These are phyloP conservation scores for Plasmopara muralis DNA, from an alignment of 352 stramenopile genomes.

Conservation along the genomic window DNA sequence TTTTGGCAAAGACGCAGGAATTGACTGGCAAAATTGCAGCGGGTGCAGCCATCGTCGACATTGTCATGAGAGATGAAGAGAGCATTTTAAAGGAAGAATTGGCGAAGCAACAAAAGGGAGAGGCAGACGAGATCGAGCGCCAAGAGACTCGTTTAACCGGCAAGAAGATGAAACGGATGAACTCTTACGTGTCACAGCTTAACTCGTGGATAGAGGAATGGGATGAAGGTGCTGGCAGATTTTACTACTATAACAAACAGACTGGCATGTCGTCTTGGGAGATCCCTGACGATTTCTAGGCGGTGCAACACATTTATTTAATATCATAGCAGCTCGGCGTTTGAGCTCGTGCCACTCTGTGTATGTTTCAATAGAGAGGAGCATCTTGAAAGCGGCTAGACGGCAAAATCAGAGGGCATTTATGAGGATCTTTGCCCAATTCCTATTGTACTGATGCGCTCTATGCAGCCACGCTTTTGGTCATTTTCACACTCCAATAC, in stretches of 20 bases:
- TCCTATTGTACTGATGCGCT: too few species aligned
- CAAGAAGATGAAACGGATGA: slow-evolving; percentile 27
- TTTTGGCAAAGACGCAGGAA: slow-evolving; percentile 69
- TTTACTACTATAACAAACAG: slow-evolving; percentile 87
- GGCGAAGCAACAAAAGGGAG: slow-evolving; percentile 36
- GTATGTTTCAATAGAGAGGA: not conserved
- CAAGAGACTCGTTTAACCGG: slow-evolving; percentile 10
- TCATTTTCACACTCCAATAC: too few species aligned
- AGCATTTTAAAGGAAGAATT: slow-evolving; percentile 52
- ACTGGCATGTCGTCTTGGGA: slow-evolving; percentile 78
- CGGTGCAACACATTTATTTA: slow-evolving; percentile 6
- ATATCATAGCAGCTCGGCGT: not conserved
- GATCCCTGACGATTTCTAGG: slow-evolving; percentile 58
- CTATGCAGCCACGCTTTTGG: too few species aligned
- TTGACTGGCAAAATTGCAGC: slow-evolving; percentile 59
- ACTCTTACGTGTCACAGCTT: slow-evolving; percentile 13
- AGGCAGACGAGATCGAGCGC: slow-evolving; percentile 24
- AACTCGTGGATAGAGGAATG: slow-evolving; percentile 71
- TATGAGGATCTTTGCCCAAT: too few species aligned
- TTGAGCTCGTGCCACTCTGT: not conserved
- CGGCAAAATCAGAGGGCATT: too few species aligned
- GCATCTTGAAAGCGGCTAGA: too few species aligned
- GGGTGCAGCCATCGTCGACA: slow-evolving; percentile 58
- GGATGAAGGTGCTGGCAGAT: slow-evolving; percentile 65
- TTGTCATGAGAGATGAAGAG: slow-evolving; percentile 60